Evolutionary conservation across 805 yeast species (phyloP).

Genomic region (Scheffersomyces amazonensis): DNA sequence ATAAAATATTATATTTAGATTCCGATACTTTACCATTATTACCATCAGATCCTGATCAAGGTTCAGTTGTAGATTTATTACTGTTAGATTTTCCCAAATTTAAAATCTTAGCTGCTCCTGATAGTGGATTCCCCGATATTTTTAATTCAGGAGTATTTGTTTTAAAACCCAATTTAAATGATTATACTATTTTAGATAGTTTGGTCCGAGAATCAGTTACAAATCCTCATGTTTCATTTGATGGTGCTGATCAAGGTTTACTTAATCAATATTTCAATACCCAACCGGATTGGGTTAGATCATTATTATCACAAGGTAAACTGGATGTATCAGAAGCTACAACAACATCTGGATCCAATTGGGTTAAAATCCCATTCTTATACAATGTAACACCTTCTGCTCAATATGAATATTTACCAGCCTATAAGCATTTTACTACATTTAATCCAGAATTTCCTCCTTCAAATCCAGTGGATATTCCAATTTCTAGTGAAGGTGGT

Average conservation of each 20-base stretch:
- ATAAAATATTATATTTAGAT: slow-evolving; percentile 58
- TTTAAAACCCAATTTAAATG: slow-evolving; percentile 47
- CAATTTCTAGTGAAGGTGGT: neutral
- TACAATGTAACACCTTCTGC: slow-evolving; percentile 76
- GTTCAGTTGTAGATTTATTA: slow-evolving; percentile 27
- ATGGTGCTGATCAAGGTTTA: slow-evolving; percentile 92
- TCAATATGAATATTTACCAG: slow-evolving; percentile 71
- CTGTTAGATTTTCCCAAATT: slow-evolving; percentile 17
- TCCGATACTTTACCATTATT: slow-evolving; percentile 56
- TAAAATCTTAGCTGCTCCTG: slow-evolving; percentile 60
- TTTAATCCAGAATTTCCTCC: slow-evolving; percentile 6
- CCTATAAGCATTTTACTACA: slow-evolving; percentile 49
- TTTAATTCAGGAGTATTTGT: slow-evolving; percentile 80
- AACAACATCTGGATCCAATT: slow-evolving; percentile 21
- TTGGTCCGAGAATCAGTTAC: slow-evolving; percentile 16
- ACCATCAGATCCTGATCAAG: slow-evolving; percentile 10
- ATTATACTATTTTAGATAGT: slow-evolving; percentile 39
- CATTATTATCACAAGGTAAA: slow-evolving; percentile 2
- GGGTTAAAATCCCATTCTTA: slow-evolving; percentile 75
- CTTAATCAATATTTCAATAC: slow-evolving; percentile 68
- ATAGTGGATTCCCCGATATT: slow-evolving; percentile 89
- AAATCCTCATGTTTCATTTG: slow-evolving; percentile 45
- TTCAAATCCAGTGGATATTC: neutral
- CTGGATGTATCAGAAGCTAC: slow-evolving; percentile 1
- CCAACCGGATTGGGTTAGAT: slow-evolving; percentile 38